A percentile compares a stretch with the other conserved stretches of the same genome.
Evolutionary conservation across 257 asterid genomes (phyloP).

Genomic region (Handroanthus guayacan): DNA sequence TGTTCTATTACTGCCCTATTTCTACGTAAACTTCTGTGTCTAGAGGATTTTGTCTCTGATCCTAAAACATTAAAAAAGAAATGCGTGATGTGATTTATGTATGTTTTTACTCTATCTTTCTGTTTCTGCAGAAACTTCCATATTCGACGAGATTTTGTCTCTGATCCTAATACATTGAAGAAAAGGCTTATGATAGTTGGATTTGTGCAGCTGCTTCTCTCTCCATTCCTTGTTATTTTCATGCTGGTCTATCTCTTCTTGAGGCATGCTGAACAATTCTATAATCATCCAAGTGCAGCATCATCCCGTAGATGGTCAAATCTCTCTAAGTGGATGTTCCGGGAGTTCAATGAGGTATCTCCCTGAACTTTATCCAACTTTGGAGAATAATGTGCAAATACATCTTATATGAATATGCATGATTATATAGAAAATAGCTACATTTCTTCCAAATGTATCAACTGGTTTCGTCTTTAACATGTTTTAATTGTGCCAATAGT

Average conservation of each 20-base stretch:
- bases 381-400: background rate
- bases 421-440: conserved; percentile 10
- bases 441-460: conserved; percentile 17
- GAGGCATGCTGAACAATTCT: conserved; percentile 98
- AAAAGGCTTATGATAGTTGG: conserved; percentile 96
- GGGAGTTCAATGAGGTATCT: conserved; percentile 97
- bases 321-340: conserved; percentile 92
- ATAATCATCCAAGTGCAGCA: conserved; percentile 95
- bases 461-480: conserved; percentile 9
- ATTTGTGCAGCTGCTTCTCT: conserved; percentile 73
- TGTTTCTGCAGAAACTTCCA: conserved; percentile 75
- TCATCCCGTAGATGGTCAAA: conserved; percentile 99
- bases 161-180: conserved; percentile 78
- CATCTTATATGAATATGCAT: conserved; percentile 2
- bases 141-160: conserved; percentile 81
- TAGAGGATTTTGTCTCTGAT: too few relatives aligned
- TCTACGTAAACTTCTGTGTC: conserved; percentile 37
- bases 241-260: conserved; percentile 96
- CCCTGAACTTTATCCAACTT: conserved; percentile 19
- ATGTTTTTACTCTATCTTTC: conserved; percentile 18
- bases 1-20: conserved; percentile 17
- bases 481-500: conserved; percentile 14
- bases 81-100: background rate
- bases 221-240: conserved; percentile 95
- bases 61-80: too few relatives aligned